Evolutionary conservation across 371 early-diverging fungal genomes (phyloP).

Genomic region (Mortierella sp.): DNA sequence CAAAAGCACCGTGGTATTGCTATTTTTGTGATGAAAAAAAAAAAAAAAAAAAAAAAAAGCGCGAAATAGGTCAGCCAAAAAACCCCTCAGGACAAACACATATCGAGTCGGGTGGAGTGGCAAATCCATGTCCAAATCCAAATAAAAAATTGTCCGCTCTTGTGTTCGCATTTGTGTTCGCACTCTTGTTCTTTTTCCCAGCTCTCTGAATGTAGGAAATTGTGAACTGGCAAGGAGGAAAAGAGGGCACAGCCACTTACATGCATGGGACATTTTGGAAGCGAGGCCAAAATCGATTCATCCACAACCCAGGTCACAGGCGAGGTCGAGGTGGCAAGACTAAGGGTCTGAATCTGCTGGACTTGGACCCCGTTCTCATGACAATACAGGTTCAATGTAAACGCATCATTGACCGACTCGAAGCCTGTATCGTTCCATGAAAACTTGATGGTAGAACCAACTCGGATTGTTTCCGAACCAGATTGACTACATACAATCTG

Average conservation of each 20-base stretch:
- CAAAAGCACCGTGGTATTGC: slow-evolving; percentile 36
- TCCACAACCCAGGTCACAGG: slow-evolving; percentile 29
- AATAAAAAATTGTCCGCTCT: no score
- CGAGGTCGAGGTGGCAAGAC: slow-evolving; percentile 9
- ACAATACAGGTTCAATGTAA: slow-evolving; percentile 31
- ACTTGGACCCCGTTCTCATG: slow-evolving; percentile 14
- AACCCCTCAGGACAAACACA: no score
- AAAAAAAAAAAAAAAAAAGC: neutral
- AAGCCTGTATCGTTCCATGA: slow-evolving; percentile 32
- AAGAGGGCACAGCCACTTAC: slow-evolving; percentile 25
- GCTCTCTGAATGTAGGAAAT: no score
- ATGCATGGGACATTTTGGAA: slow-evolving; percentile 22
- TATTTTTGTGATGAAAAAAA: no score
- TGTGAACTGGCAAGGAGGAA: neutral
- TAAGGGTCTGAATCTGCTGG: slow-evolving; percentile 15
- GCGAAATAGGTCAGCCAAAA: no score
- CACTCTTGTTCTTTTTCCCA: no score
- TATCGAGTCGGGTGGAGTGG: no score
- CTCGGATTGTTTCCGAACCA: slow-evolving; percentile 31
- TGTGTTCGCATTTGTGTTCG: no score
- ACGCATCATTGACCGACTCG: slow-evolving; percentile 11
- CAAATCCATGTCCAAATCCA: no score
- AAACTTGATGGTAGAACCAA: slow-evolving; percentile 27
- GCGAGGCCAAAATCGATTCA: slow-evolving; percentile 7
- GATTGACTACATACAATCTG: slow-evolving; percentile 25